Evolutionary conservation across 306 rosid species (phyloP).

Genomic region (Luffa aegyptiaca): DNA sequence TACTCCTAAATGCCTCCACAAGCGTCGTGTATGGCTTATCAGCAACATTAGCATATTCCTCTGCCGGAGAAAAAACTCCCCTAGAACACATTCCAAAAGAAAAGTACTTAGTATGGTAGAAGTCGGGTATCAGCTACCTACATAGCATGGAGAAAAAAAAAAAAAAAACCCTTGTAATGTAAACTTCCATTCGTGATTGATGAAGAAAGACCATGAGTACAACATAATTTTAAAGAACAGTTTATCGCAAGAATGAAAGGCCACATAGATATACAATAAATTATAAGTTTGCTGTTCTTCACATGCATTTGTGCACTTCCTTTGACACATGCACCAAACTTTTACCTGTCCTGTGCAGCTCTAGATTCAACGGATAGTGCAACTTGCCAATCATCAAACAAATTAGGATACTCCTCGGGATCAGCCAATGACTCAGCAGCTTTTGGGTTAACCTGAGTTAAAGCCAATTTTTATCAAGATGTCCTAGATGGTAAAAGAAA

Average conservation of each 20-base stretch:
- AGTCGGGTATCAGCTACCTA: conserved; percentile 4
- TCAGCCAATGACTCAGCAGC: conserved; percentile 98
- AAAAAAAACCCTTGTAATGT: not conserved
- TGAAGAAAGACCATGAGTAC: not conserved
- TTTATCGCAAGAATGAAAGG: not conserved
- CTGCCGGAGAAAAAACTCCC: conserved; percentile 65
- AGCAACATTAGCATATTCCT: conserved; percentile 49
- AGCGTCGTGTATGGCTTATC: conserved; percentile 57
- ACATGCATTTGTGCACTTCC: not conserved
- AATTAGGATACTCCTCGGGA: conserved; percentile 93
- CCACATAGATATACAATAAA: not conserved
- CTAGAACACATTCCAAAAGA: conserved; percentile 27
- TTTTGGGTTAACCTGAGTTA: conserved; percentile 72
- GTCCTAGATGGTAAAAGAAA: not conserved
- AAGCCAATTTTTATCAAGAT: conserved; percentile 8
- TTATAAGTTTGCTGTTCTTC: not conserved
- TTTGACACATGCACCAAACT: not conserved
- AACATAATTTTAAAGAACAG: not conserved
- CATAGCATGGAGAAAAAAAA: not conserved
- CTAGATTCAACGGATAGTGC: conserved; percentile 87
- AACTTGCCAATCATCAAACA: conserved; percentile 96
- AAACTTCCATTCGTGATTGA: not conserved
- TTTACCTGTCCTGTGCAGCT: conserved; percentile 57
- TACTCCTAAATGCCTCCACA: conserved; percentile 77
- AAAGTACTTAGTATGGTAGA: conserved; percentile 14